Evolutionary conservation across 179 eudicot species (phyloP).

Genomic region (Silene vulgaris): DNA sequence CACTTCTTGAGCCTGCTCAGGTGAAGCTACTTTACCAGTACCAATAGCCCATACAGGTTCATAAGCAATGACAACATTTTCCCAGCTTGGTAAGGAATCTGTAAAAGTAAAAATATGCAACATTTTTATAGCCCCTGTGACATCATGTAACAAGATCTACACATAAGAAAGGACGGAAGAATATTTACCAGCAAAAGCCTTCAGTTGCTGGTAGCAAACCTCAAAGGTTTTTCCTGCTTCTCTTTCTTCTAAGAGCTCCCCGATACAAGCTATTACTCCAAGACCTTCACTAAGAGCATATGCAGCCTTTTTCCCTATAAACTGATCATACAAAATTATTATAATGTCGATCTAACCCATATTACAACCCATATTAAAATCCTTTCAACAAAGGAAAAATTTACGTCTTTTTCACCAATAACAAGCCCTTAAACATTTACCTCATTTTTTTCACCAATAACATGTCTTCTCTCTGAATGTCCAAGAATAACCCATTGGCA

Average conservation of each 20-base stretch:
- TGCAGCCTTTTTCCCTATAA: constrained; percentile 93
- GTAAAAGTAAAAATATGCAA: constrained; percentile 27
- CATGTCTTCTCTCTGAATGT: constrained; percentile 87
- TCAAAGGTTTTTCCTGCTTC: constrained; percentile 92
- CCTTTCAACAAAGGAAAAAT: too few species aligned
- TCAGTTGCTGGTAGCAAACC: constrained; percentile 74
- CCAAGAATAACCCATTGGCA: constrained; percentile 97
- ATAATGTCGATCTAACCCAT: constrained; percentile 3
- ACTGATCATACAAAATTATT: constrained; percentile 41
- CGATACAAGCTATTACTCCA: constrained; percentile 93
- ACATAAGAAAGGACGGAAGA: constrained; percentile 9
- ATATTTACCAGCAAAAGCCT: constrained; percentile 77
- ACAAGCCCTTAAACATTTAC: constrained; percentile 30
- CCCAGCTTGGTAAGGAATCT: constrained; percentile 95
- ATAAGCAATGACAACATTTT: constrained; percentile 83
- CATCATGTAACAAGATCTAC: neutral
- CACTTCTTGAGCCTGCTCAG: constrained; percentile 95
- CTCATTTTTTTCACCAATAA: constrained; percentile 77
- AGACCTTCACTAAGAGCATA: constrained; percentile 81
- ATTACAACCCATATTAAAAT: neutral
- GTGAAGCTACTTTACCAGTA: constrained; percentile 94
- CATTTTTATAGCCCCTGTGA: neutral
- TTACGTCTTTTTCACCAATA: neutral
- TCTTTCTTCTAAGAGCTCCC: constrained; percentile 80
- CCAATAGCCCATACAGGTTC: constrained; percentile 99